phyloP scores from a whole-genome alignment of 768 basidiomycete genomes.

The Phaffia australis region DNA sequence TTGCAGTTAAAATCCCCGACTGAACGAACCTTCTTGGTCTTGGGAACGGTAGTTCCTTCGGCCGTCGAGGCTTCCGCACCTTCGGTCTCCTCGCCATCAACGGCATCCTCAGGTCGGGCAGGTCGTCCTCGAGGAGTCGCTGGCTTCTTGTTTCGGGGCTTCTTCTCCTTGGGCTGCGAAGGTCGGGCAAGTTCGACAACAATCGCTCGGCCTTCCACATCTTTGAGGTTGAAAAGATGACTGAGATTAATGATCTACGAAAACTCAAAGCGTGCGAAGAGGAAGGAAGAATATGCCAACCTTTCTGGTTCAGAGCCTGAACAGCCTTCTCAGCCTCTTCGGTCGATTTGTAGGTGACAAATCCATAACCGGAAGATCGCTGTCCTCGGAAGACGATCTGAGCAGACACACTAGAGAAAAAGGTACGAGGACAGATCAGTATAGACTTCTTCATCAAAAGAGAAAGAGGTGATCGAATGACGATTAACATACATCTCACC shows the following conservation, averaged over 20 bases:
- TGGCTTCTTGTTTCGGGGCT: conserved; percentile 20
- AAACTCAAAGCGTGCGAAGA: not conserved
- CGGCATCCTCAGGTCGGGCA: conserved; percentile 25
- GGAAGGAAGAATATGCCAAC: conserved; percentile 3
- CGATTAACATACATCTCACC: conserved; percentile 72
- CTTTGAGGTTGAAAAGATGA: conserved; percentile 1
- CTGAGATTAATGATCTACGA: not conserved
- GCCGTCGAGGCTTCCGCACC: conserved; percentile 40
- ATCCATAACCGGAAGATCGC: conserved; percentile 55
- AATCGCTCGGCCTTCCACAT: conserved; percentile 78
- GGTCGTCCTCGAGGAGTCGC: conserved; percentile 14
- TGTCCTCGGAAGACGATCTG: conserved; percentile 26
- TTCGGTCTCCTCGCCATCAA: conserved; percentile 27
- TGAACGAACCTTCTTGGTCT: conserved; percentile 29
- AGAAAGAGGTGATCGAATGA: not conserved
- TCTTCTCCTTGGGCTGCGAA: conserved; percentile 27
- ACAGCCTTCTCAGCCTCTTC: conserved; percentile 81
- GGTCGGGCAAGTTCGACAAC: conserved; percentile 91
- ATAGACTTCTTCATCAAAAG: not conserved
- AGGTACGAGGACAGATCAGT: not conserved
- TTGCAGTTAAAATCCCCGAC: not conserved
- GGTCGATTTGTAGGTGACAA: conserved; percentile 67
- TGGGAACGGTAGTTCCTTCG: conserved; percentile 33
- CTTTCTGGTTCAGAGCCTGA: conserved; percentile 70
- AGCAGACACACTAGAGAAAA: conserved; percentile 14